phyloP scores from a whole-genome alignment of 2,329 filamentous ascomycete species.

The Aureobasidium pullulans region DNA sequence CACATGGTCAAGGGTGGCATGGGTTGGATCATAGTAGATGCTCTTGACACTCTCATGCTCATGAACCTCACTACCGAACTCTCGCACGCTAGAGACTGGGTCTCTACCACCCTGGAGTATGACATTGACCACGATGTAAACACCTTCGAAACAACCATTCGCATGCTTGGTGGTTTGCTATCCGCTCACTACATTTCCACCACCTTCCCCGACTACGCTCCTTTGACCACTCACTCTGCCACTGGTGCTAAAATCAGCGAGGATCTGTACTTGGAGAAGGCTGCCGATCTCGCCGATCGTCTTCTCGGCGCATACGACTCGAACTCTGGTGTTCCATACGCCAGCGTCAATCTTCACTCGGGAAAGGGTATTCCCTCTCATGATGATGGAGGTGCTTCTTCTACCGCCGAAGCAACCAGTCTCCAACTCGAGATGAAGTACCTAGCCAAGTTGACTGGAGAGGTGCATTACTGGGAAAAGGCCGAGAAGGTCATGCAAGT shows the following conservation, averaged over 20 bases:
- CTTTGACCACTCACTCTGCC: slow-evolving; percentile 47
- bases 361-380: slow-evolving; percentile 73
- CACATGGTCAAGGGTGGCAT: slow-evolving; percentile 85
- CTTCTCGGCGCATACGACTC: slow-evolving; percentile 84
- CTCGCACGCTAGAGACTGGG: slow-evolving; percentile 80
- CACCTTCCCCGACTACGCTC: slow-evolving; percentile 70
- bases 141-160: slow-evolving; percentile 95
- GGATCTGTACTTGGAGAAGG: slow-evolving; percentile 93
- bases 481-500: slow-evolving; percentile 88
- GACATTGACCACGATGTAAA: slow-evolving; percentile 93
- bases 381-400: slow-evolving; percentile 77
- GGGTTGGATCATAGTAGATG: slow-evolving; percentile 97
- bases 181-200: slow-evolving; percentile 94
- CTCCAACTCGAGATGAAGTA: slow-evolving; percentile 97
- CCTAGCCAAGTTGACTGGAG: slow-evolving; percentile 85
- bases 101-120: slow-evolving; percentile 71
- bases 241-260: slow-evolving; percentile 68
- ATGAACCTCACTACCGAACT: slow-evolving; percentile 93
- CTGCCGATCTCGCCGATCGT: slow-evolving; percentile 82
- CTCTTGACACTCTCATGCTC: slow-evolving; percentile 91
- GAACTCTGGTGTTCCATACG: slow-evolving; percentile 75
- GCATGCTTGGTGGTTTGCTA: slow-evolving; percentile 88
- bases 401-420: slow-evolving; percentile 86
- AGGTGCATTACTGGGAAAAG: slow-evolving; percentile 84
- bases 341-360: slow-evolving; percentile 80